Conservation (phyloP, 345 rosid genomes). For the Anacardium occidentale region DNA sequence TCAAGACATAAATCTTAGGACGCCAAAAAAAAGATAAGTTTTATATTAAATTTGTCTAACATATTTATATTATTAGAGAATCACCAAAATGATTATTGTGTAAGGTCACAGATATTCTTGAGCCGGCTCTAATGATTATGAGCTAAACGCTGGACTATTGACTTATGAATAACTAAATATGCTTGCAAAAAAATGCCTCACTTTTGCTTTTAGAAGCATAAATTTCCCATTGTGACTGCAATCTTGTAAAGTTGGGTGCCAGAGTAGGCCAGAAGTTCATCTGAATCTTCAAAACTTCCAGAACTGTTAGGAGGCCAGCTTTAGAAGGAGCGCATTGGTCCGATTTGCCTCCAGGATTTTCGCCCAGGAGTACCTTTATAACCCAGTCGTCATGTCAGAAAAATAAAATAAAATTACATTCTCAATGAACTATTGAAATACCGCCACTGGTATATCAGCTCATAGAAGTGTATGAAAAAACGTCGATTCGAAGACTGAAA, state of each 20-base stretch:
- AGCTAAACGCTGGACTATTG: neutral
- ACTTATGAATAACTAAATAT: too few relatives aligned
- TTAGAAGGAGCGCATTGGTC: conserved; percentile 51
- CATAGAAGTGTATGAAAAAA: neutral
- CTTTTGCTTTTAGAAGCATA: conserved; percentile 43
- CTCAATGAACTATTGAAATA: neutral
- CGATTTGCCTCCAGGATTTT: conserved; percentile 41
- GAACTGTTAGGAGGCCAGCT: conserved; percentile 66
- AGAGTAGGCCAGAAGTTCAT: conserved; percentile 74
- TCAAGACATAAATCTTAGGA: too few relatives aligned
- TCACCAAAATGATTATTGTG: too few relatives aligned
- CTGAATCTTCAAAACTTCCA: conserved; percentile 82
- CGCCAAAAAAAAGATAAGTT: too few relatives aligned
- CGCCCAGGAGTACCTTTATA: conserved; percentile 76
- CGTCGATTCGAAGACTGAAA: neutral
- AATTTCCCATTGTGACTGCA: conserved; percentile 61
- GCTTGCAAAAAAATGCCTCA: conserved; percentile 37
- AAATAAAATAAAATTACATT: neutral
- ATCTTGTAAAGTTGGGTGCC: conserved; percentile 33
- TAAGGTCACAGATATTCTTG: too few relatives aligned
- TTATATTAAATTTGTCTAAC: too few relatives aligned
- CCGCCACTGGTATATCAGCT: neutral
- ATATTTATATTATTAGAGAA: too few relatives aligned
- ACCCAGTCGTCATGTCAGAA: conserved; percentile 17
- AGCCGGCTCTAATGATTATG: too few relatives aligned